Conservation (phyloP, 495 filamentous ascomycete genomes). For the Cairneyella variabilis region DNA sequence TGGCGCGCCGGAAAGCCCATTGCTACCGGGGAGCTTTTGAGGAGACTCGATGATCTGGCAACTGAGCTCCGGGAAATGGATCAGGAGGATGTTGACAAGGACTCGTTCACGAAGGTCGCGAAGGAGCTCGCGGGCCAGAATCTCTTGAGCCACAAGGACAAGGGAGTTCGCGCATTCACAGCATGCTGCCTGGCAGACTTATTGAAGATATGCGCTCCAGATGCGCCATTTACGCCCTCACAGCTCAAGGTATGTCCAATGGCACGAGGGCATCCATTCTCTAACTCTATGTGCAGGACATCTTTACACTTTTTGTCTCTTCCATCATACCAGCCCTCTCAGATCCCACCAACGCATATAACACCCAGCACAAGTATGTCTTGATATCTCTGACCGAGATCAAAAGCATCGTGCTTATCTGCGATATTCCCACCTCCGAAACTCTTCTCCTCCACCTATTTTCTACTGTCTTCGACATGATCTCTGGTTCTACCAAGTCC, state of each 20-base stretch:
- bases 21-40: constrained; percentile 73
- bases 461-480: constrained; percentile 83
- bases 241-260: constrained; percentile 74
- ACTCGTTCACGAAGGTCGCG: constrained; percentile 77
- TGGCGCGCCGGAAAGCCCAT: constrained; percentile 93
- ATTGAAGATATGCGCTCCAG: constrained; percentile 85
- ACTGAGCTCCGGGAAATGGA: constrained; percentile 83
- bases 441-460: constrained; percentile 76
- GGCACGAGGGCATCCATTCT: not conserved
- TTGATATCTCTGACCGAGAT: constrained; percentile 84
- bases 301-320: constrained; percentile 84
- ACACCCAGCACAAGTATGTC: constrained; percentile 86
- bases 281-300: constrained; percentile 58
- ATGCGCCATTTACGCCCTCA: constrained; percentile 86
- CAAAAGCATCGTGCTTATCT: constrained; percentile 90
- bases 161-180: constrained; percentile 83
- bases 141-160: constrained; percentile 85
- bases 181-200: constrained; percentile 92
- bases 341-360: constrained; percentile 87
- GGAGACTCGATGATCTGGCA: constrained; percentile 72
- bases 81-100: constrained; percentile 78
- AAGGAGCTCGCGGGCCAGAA: constrained; percentile 84
- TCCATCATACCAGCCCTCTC: constrained; percentile 80
- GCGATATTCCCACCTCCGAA: constrained; percentile 81
- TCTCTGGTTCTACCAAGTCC: constrained; percentile 71